Evolutionary conservation across 306 rosid species (phyloP).

Genomic region (Gastrolobium villosum): DNA sequence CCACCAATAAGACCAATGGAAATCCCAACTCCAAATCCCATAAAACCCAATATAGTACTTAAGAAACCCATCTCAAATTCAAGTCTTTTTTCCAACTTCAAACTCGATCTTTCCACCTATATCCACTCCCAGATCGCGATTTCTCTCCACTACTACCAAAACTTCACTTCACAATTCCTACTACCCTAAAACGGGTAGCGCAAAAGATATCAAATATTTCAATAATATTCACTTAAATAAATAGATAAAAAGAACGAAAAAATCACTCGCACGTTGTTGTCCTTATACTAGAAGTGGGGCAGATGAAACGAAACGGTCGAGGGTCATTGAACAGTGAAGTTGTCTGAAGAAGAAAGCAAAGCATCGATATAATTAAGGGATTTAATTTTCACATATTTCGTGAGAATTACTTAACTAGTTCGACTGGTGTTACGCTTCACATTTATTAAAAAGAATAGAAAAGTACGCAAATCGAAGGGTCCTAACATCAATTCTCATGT

Average conservation of each 20-base stretch:
- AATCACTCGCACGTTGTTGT: not conserved
- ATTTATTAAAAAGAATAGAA: no score
- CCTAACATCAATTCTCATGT: no score
- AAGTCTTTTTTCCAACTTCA: constrained; percentile 16
- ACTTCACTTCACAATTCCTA: constrained; percentile 30
- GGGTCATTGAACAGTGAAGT: constrained; percentile 6
- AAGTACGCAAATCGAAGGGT: no score
- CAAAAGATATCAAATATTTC: not conserved
- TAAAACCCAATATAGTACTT: constrained; percentile 74
- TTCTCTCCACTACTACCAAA: constrained; percentile 17
- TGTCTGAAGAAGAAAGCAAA: constrained; percentile 45
- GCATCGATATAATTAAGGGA: constrained; percentile 21
- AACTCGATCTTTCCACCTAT: constrained; percentile 15
- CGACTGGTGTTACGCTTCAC: no score
- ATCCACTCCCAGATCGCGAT: constrained; percentile 51
- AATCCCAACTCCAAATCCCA: constrained; percentile 90
- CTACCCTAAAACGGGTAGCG: not conserved
- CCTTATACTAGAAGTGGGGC: constrained; percentile 24
- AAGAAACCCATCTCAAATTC: constrained; percentile 74
- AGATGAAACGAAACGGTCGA: constrained; percentile 30
- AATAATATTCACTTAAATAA: not conserved
- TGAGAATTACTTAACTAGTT: no score
- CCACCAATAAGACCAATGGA: constrained; percentile 79
- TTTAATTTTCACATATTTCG: no score
- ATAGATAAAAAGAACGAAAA: not conserved